phyloP scores from a whole-genome alignment of 306 rosid genomes.

The Quercus wislizeni region DNA sequence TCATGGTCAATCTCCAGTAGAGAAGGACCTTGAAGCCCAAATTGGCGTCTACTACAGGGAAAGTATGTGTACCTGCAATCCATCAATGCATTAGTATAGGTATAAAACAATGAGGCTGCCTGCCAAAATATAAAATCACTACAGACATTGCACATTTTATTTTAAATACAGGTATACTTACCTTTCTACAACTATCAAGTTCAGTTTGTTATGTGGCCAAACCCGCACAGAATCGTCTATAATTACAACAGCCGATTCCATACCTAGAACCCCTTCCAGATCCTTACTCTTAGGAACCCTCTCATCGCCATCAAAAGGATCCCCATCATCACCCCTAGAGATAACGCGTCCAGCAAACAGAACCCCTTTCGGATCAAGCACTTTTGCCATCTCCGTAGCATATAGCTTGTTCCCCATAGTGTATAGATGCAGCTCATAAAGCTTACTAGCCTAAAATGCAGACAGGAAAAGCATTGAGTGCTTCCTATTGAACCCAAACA shows the following conservation, averaged over 20 bases:
- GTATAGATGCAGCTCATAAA: conserved; percentile 93
- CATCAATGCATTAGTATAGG: not conserved
- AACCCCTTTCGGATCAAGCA: conserved; percentile 87
- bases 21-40: conserved; percentile 93
- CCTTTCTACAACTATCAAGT: conserved; percentile 99
- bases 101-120: conserved; percentile 23
- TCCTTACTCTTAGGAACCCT: conserved; percentile 93
- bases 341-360: conserved; percentile 93
- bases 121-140: conserved; percentile 13
- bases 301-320: conserved; percentile 72
- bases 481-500: conserved; percentile 13
- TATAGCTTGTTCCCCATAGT: conserved; percentile 98
- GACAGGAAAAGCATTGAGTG: conserved; percentile 14
- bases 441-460: conserved; percentile 84
- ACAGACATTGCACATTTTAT: not conserved
- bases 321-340: conserved; percentile 91
- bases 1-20: conserved; percentile 94
- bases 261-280: conserved; percentile 98
- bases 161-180: conserved; percentile 24
- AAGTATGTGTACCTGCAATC: conserved; percentile 83
- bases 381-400: conserved; percentile 99
- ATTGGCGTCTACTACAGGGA: conserved; percentile 97
- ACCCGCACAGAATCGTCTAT: conserved; percentile 98
- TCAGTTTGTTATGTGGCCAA: conserved; percentile 98
- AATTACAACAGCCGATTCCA: conserved; percentile 94